Conservation (phyloP, 257 asterid genomes). For the Capsicum pubescens region DNA sequence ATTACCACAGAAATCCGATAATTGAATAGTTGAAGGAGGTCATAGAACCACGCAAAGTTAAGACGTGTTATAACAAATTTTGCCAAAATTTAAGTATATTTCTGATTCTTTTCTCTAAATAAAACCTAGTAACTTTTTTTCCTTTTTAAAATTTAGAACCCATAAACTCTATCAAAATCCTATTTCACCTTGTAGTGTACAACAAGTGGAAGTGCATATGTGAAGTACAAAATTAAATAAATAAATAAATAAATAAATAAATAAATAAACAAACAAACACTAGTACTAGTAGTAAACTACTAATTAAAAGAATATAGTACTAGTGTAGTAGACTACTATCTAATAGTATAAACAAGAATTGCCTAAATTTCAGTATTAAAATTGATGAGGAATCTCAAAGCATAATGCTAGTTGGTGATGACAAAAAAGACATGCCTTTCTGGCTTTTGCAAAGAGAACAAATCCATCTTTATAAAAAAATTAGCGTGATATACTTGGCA, state of each 20-base stretch:
- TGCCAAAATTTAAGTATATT: too few species aligned
- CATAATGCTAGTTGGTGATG: slow-evolving; percentile 29
- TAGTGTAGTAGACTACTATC: not conserved
- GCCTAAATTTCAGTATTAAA: slow-evolving; percentile 8
- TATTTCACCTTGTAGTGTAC: too few species aligned
- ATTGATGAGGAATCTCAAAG: slow-evolving; percentile 25
- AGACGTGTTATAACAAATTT: too few species aligned
- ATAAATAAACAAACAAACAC: too few species aligned
- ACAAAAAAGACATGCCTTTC: slow-evolving; percentile 26
- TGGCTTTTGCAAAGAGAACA: slow-evolving; percentile 27
- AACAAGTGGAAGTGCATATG: not conserved
- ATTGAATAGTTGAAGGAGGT: too few species aligned
- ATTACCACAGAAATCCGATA: too few species aligned
- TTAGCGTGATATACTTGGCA: slow-evolving; percentile 28
- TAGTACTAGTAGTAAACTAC: slow-evolving; percentile 9
- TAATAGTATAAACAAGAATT: slow-evolving; percentile 22
- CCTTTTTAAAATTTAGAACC: too few species aligned
- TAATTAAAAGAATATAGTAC: not conserved
- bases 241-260: too few species aligned
- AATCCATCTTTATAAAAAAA: slow-evolving; percentile 22
- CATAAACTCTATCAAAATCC: too few species aligned
- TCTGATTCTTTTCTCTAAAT: too few species aligned
- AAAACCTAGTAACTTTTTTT: too few species aligned
- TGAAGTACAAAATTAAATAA: not conserved
- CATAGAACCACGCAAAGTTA: too few species aligned